Percentiles rank a stretch among this genome's conserved stretches.
Evolutionary conservation across 805 yeast genomes (phyloP).

Genomic region (Candida chilensis): DNA sequence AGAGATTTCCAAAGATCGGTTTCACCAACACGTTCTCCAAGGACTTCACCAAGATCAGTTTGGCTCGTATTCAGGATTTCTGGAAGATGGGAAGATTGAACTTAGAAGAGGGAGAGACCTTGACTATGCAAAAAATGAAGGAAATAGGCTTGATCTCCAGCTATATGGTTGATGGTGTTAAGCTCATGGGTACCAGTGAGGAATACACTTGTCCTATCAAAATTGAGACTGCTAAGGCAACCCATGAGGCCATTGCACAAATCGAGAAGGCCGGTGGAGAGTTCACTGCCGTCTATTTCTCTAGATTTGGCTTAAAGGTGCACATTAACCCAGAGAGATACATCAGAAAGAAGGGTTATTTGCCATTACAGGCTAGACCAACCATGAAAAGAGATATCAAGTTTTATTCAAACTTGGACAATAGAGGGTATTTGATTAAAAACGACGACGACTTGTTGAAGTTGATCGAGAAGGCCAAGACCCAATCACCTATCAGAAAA

Average conservation of each 20-base stretch:
- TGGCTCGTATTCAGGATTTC: conserved; percentile 63
- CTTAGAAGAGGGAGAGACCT: conserved; percentile 47
- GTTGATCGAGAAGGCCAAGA: conserved; percentile 1
- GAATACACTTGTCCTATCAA: conserved; percentile 50
- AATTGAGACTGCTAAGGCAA: conserved; percentile 79
- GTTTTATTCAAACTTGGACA: conserved; percentile 61
- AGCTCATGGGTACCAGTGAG: conserved; percentile 63
- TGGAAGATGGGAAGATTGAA: conserved; percentile 58
- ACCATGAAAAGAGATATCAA: conserved; percentile 71
- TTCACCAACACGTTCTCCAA: conserved; percentile 58
- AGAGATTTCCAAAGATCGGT: conserved; percentile 82
- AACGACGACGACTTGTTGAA: conserved; percentile 19
- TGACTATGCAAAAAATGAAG: conserved; percentile 72
- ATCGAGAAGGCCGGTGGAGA: conserved; percentile 70
- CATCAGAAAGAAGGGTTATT: conserved; percentile 59
- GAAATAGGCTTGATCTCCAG: conserved; percentile 69
- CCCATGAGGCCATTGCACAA: conserved; percentile 60
- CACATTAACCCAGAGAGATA: conserved; percentile 71
- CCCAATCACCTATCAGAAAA: too few species aligned
- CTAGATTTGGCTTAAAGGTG: conserved; percentile 56
- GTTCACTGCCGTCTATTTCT: conserved; percentile 65
- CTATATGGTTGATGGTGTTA: conserved; percentile 68
- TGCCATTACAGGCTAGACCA: conserved; percentile 85
- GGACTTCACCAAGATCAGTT: conserved; percentile 49
- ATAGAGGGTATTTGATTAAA: conserved; percentile 65